These are phyloP conservation scores for Escallonia rubra DNA, from an alignment of 129 eudicot species.

Conservation along the genomic window DNA sequence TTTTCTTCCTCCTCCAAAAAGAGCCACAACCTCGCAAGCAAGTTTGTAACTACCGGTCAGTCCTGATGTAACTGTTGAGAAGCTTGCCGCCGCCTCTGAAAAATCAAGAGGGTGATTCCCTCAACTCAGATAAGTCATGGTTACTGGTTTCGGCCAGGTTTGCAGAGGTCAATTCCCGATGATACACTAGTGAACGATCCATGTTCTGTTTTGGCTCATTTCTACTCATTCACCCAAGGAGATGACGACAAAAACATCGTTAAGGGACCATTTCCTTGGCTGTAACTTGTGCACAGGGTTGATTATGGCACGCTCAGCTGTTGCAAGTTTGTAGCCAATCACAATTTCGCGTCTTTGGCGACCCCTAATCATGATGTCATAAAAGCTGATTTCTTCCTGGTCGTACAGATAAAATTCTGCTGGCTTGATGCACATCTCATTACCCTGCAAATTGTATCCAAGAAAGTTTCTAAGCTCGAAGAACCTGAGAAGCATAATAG, in stretches of 20 bases:
- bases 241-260: constrained; percentile 83
- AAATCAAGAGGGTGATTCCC: not conserved
- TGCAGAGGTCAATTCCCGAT: not conserved
- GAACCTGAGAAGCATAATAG: too few species aligned
- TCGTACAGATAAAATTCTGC: constrained; percentile 90
- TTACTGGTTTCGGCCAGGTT: too few species aligned
- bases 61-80: too few species aligned
- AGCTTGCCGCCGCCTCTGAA: too few species aligned
- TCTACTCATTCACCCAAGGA: constrained; percentile 47
- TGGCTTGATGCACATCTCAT: constrained; percentile 90
- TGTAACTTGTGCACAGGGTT: constrained; percentile 59
- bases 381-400: constrained; percentile 86
- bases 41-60: too few species aligned
- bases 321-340: constrained; percentile 79
- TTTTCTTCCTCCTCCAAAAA: too few species aligned
- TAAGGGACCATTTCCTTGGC: constrained; percentile 70
- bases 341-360: constrained; percentile 82
- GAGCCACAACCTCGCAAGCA: too few species aligned
- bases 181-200: not conserved
- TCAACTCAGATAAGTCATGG: not conserved
- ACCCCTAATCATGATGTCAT: constrained; percentile 79
- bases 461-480: too few species aligned
- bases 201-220: not conserved
- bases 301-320: constrained; percentile 69
- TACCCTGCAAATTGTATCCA: constrained; percentile 54